Base-by-base conservation (phyloP, 2,329 filamentous ascomycete species). In the Colletotrichum australisinense region DNA sequence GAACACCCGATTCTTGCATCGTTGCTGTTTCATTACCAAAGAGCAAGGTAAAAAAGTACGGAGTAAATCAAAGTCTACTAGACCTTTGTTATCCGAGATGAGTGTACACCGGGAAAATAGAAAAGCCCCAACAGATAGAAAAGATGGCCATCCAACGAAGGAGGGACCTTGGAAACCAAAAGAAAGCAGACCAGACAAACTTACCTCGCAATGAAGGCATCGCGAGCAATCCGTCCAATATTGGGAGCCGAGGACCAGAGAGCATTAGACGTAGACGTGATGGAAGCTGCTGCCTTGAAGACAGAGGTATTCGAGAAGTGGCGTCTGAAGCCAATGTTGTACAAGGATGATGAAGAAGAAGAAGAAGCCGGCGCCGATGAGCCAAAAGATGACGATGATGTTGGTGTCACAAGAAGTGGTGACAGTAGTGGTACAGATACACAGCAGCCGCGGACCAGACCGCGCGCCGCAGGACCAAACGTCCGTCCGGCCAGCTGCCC, bases 401-500 rank as follows among this genome's bases (percentile, higher is more conserved):
- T 3, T 42, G 14, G 35, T 49, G 30, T 38, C 19, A 30, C 28
- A n/a, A 49, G 53, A 24, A 60, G 35, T 56, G 32, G 22, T 52
- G 32, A 11, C 32, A 35, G 52, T 22, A n/a, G 52, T 24, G 24
- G 38, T 49, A 52, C 32, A 67, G 63, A 22, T 35, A 63, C 67
- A 7, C 56, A 57, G 67, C 55, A 57, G 67, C 55, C 24, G n/a
- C 49, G 71, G 46, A 52, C 22, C n/a, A 66, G 35, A 59, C 67
- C 16, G 19, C 26, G 66, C 14, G 66, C 55, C 30, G 49, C 52
- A 32, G 69, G 42, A 53, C 67, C 26, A 60, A 64, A 4, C 38
- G 38, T 32, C 22, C 72, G 68, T 30, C 72, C 63, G 8, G 63
- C 69, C 69, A 74, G 69, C 63, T 74, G 72, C 72, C 69, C 63